Evolutionary conservation across 1,284 basidiomycete species (phyloP).

Genomic region (Singerocomus inundabilis): DNA sequence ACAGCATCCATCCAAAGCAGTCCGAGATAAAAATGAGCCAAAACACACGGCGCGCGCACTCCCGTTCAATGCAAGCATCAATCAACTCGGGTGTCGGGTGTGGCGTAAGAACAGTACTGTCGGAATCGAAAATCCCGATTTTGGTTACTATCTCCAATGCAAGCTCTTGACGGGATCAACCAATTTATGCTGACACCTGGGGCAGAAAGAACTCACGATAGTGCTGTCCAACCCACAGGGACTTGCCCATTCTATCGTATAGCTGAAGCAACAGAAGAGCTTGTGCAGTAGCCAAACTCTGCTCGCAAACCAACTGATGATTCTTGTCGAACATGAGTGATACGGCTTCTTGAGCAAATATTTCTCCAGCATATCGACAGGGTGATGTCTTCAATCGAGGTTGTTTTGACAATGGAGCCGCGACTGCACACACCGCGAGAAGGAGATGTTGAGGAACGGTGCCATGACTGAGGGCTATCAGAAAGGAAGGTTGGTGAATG

Average conservation of each 20-base stretch:
- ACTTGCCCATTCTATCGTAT: conserved; percentile 59
- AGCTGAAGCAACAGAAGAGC: conserved; percentile 68
- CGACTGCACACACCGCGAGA: conserved; percentile 69
- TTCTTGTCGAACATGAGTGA: conserved; percentile 67
- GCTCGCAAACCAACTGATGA: conserved; percentile 52
- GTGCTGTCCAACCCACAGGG: conserved; percentile 29
- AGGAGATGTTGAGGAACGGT: conserved; percentile 66
- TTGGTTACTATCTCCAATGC: conserved; percentile 64
- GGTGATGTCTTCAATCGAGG: conserved; percentile 56
- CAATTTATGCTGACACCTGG: conserved; percentile 9
- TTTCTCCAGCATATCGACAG: conserved; percentile 64
- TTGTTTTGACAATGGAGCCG: conserved; percentile 69
- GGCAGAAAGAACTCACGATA: conserved; percentile 24
- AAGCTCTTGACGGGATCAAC: conserved; percentile 45
- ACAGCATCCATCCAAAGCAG: conserved; percentile 48
- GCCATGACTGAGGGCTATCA: conserved; percentile 58
- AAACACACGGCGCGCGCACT: conserved; percentile 71
- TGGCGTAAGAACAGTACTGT: conserved; percentile 50
- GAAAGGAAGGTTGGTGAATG: conserved; percentile 74
- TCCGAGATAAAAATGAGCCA: conserved; percentile 70
- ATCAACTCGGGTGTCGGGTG: conserved; percentile 54
- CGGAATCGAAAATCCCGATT: conserved; percentile 59
- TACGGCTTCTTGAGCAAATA: conserved; percentile 67
- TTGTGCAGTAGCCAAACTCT: conserved; percentile 62
- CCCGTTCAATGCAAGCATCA: conserved; percentile 60